Evolutionary conservation across 148 eudicot genomes (phyloP).

Genomic region (Diospyros lotus): DNA sequence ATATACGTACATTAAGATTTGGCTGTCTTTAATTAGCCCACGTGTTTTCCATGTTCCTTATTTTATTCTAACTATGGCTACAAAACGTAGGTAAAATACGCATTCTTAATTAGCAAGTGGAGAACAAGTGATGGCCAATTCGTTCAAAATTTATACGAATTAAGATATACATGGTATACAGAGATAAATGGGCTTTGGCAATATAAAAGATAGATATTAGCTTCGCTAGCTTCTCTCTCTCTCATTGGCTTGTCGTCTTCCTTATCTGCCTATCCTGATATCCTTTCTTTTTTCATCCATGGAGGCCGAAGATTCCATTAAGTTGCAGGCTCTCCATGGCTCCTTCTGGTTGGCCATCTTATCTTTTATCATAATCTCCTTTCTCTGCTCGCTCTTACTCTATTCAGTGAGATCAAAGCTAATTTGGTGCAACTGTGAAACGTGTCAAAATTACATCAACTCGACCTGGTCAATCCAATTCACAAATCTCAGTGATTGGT

Average conservation of each 20-base stretch:
- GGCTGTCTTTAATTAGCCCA: conserved; percentile 4
- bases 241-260: conserved; percentile 10
- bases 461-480: conserved; percentile 42
- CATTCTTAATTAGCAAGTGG: background rate
- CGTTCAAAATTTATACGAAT: background rate
- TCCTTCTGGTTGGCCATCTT: conserved; percentile 1
- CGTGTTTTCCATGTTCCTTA: conserved; percentile 7
- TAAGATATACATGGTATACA: too few relatives aligned
- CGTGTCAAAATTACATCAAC: conserved; percentile 44
- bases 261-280: background rate
- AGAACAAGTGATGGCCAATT: background rate
- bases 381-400: conserved; percentile 11
- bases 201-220: conserved; percentile 8
- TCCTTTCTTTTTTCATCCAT: conserved; percentile 15
- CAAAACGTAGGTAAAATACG: too few relatives aligned
- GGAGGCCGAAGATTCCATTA: conserved; percentile 21
- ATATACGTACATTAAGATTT: too few relatives aligned
- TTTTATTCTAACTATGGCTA: background rate
- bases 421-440: conserved; percentile 50
- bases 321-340: conserved; percentile 11
- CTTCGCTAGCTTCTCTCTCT: conserved; percentile 3
- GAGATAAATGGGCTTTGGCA: background rate
- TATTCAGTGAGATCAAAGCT: conserved; percentile 15
- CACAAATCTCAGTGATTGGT: conserved; percentile 66
- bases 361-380: conserved; percentile 1